A percentile compares a stretch with the other conserved stretches of the same genome.
Conservation (phyloP, 495 filamentous ascomycete genomes). For the Entonaema liquescens region DNA sequence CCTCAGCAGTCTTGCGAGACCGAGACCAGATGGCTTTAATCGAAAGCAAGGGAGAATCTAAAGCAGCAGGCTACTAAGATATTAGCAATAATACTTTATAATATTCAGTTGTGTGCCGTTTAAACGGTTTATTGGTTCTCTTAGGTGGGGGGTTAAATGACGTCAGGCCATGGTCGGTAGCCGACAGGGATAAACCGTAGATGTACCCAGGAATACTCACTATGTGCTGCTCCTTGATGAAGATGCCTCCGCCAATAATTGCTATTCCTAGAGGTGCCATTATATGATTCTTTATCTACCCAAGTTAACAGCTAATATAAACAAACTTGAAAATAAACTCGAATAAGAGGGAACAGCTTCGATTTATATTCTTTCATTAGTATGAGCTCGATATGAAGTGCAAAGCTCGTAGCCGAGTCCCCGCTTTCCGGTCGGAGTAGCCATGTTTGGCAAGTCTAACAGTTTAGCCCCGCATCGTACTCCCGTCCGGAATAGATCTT, state of each 20-base stretch:
- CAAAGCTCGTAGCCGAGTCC: background rate
- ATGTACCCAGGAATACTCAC: constrained; percentile 33
- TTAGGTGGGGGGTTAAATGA: background rate
- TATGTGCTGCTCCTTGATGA: constrained; percentile 55
- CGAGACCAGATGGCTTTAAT: constrained; percentile 72
- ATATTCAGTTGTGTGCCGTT: constrained; percentile 14
- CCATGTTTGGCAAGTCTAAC: constrained; percentile 15
- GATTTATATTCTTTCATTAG: background rate
- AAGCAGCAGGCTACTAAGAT: constrained; percentile 57
- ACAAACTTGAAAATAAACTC: background rate
- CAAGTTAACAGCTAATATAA: too few species aligned
- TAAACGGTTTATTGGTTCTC: background rate
- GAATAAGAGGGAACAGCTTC: background rate
- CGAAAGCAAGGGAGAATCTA: constrained; percentile 53
- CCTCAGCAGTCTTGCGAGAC: constrained; percentile 56
- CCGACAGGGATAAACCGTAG: background rate
- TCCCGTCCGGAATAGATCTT: background rate
- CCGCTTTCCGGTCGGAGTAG: constrained; percentile 13
- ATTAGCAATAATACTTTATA: constrained; percentile 24
- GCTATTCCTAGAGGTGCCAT: constrained; percentile 65
- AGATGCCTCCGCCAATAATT: constrained; percentile 72
- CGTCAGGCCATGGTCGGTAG: background rate
- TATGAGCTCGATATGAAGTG: constrained; percentile 6
- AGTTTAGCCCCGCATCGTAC: background rate
- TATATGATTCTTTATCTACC: background rate